Conservation (phyloP, 2,329 filamentous ascomycete genomes). For the Stagonosporopsis tanaceti region DNA sequence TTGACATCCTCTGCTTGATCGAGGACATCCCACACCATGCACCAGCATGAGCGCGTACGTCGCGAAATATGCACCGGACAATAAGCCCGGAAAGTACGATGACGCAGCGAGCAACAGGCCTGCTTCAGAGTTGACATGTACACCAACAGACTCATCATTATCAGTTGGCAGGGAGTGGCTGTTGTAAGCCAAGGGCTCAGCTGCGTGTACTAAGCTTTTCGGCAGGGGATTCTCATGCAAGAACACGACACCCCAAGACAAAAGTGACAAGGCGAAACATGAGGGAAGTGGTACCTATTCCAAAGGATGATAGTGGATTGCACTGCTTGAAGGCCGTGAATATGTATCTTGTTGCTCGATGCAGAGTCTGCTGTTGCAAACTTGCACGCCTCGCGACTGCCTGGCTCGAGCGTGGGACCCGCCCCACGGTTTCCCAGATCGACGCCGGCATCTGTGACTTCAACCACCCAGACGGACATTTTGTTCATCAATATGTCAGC, state of each 20-base stretch:
- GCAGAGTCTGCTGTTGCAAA: background rate
- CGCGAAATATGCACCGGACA: background rate
- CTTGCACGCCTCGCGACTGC: background rate
- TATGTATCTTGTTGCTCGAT: too few relatives aligned
- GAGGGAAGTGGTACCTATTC: background rate
- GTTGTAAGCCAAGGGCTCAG: constrained; percentile 13
- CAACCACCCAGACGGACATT: constrained; percentile 4
- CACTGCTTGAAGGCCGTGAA: background rate
- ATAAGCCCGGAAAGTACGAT: background rate
- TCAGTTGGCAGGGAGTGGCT: background rate
- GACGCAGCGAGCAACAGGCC: background rate
- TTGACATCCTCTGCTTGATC: background rate
- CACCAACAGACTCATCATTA: background rate
- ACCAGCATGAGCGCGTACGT: background rate
- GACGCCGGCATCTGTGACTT: background rate
- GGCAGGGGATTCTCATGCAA: constrained; percentile 3
- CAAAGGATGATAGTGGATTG: background rate
- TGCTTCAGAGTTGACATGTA: background rate
- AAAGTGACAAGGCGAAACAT: background rate
- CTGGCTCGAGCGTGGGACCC: constrained; percentile 8
- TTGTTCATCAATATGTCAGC: constrained; percentile 10
- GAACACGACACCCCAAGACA: constrained; percentile 4
- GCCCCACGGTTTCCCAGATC: constrained; percentile 1
- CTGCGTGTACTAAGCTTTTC: constrained; percentile 4
- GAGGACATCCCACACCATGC: background rate